Conservation (phyloP, 306 rosid species). For the Medicago arabica region DNA sequence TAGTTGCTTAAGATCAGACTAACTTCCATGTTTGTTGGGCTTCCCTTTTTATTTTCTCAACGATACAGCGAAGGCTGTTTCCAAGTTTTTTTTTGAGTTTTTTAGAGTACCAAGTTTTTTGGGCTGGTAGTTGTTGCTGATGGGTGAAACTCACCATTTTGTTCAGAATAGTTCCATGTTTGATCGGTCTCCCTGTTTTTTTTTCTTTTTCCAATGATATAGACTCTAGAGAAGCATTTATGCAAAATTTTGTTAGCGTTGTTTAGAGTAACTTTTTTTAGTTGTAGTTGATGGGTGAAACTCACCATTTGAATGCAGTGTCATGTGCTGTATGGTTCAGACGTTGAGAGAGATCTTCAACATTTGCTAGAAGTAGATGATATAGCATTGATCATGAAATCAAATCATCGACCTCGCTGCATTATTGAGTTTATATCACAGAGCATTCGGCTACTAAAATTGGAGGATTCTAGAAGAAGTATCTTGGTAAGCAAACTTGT, state of each 20-base stretch:
- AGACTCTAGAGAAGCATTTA: too few relatives aligned
- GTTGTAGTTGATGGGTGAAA: constrained; percentile 30
- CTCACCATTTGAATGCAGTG: constrained; percentile 68
- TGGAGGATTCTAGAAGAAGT: constrained; percentile 76
- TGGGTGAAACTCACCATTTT: too few relatives aligned
- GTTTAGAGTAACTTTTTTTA: constrained; percentile 17
- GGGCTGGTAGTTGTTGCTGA: too few relatives aligned
- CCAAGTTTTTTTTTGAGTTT: too few relatives aligned
- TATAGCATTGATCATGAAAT: constrained; percentile 58
- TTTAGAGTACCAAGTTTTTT: too few relatives aligned
- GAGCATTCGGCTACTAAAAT: constrained; percentile 64
- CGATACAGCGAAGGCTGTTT: too few relatives aligned
- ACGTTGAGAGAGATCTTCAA: constrained; percentile 66
- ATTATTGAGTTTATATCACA: constrained; percentile 82
- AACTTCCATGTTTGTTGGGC: background rate
- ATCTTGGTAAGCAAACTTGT: constrained; percentile 59
- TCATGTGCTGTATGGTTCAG: constrained; percentile 70
- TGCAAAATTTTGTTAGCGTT: constrained; percentile 2
- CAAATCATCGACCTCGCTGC: constrained; percentile 81
- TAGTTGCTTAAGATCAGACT: constrained; percentile 1
- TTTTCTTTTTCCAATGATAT: too few relatives aligned
- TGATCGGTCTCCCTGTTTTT: background rate
- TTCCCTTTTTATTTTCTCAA: too few relatives aligned
- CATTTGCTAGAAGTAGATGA: constrained; percentile 75
- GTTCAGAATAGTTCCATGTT: background rate